Percentiles rank a stretch among this genome's conserved stretches.
Evolutionary conservation across 2,329 filamentous ascomycete genomes (phyloP).

Genomic region (Pseudogymnoascus destructans): DNA sequence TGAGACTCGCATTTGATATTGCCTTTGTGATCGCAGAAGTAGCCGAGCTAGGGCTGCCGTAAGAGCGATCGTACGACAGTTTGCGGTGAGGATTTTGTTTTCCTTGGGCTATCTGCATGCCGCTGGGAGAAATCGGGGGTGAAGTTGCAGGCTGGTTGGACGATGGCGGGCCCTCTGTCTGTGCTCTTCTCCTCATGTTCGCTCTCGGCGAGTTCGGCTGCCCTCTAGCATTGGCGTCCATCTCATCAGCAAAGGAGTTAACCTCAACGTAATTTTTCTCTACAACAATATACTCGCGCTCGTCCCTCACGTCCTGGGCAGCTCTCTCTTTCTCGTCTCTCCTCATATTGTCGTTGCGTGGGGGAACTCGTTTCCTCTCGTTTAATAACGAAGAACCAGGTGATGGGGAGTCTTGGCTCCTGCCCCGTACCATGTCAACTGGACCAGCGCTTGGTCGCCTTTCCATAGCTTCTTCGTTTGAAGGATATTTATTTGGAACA

Average conservation of each 20-base stretch:
- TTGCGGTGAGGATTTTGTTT: slow-evolving; percentile 55
- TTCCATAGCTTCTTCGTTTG: slow-evolving; percentile 24
- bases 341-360: not conserved
- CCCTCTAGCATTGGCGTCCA: slow-evolving; percentile 60
- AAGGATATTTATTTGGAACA: slow-evolving; percentile 32
- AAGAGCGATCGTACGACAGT: slow-evolving; percentile 70
- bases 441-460: slow-evolving; percentile 20
- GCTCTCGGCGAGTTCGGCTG: slow-evolving; percentile 38
- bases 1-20: slow-evolving; percentile 77
- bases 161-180: slow-evolving; percentile 59
- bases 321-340: slow-evolving; percentile 52
- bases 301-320: slow-evolving; percentile 78
- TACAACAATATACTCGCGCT: slow-evolving; percentile 89
- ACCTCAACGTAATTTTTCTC: slow-evolving; percentile 94
- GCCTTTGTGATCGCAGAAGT: slow-evolving; percentile 91
- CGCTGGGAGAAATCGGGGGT: slow-evolving; percentile 48
- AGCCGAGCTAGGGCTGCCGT: slow-evolving; percentile 56
- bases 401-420: slow-evolving; percentile 26
- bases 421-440: slow-evolving; percentile 9
- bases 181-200: slow-evolving; percentile 60
- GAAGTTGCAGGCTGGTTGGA: slow-evolving; percentile 58
- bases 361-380: slow-evolving; percentile 26
- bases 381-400: slow-evolving; percentile 27
- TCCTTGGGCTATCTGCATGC: slow-evolving; percentile 60
- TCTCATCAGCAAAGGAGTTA: slow-evolving; percentile 90